A percentile compares a stretch with the other conserved stretches of the same genome.
phyloP scores from a whole-genome alignment of 2,329 filamentous ascomycete genomes.

The Blastomyces silverae region DNA sequence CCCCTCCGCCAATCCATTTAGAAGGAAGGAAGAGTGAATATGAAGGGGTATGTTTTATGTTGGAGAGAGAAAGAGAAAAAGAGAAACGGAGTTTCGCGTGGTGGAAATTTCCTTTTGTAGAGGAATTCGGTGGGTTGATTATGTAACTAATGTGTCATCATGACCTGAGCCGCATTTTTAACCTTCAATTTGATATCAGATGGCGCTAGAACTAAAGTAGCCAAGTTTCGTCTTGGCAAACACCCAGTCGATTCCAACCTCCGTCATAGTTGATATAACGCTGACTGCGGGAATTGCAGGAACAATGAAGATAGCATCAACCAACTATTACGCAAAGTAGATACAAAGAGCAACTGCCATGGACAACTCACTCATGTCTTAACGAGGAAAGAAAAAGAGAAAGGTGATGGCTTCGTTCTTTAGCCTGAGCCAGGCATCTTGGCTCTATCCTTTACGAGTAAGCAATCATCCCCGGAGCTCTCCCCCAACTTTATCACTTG shows the following conservation, averaged over 20 bases:
- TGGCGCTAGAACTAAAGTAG: neutral
- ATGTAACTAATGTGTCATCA: neutral
- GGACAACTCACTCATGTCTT: neutral
- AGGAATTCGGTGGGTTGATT: conserved; percentile 1
- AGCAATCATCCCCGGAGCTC: conserved; percentile 18
- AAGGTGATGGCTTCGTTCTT: conserved; percentile 21
- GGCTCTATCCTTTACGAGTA: conserved; percentile 46
- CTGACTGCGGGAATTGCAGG: neutral
- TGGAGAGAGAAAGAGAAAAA: conserved; percentile 32
- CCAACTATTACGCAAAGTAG: neutral
- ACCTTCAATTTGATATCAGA: conserved; percentile 7
- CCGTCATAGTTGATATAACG: neutral
- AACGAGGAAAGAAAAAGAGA: neutral
- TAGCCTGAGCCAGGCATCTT: conserved; percentile 34
- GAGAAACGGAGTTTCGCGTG: conserved; percentile 18
- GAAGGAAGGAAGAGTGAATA: conserved; percentile 44
- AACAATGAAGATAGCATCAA: neutral
- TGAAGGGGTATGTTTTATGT: conserved; percentile 40
- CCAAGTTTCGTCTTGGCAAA: neutral
- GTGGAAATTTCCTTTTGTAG: conserved; percentile 28
- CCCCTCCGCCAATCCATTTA: conserved; percentile 41
- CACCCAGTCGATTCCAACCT: neutral
- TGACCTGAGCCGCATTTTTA: neutral
- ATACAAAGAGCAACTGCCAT: neutral
- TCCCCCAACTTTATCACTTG: neutral